Percentiles rank a stretch among this genome's conserved stretches.
phyloP scores from a whole-genome alignment of 495 filamentous ascomycete species.

The Diplogelasinospora grovesii region DNA sequence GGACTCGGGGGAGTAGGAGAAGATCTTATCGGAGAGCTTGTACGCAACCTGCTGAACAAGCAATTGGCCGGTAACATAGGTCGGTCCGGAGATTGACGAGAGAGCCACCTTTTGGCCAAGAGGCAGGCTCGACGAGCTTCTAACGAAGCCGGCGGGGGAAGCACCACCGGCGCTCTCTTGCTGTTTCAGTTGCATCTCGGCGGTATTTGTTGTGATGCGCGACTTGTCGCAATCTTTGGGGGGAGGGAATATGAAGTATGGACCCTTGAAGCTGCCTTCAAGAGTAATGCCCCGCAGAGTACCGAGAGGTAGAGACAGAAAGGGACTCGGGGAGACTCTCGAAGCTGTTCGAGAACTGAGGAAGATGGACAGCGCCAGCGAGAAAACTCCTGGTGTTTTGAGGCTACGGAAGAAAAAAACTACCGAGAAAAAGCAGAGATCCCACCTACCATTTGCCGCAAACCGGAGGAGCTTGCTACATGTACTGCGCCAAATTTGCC shows the following conservation, averaged over 20 bases:
- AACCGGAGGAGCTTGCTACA: neutral
- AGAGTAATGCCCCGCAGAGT: slow-evolving; percentile 15
- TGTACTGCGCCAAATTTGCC: slow-evolving; percentile 2
- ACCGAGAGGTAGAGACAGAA: slow-evolving; percentile 16
- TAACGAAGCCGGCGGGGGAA: slow-evolving; percentile 24
- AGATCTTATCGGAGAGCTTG: slow-evolving; percentile 88
- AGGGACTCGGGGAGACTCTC: slow-evolving; percentile 17
- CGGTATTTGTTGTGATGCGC: slow-evolving; percentile 1
- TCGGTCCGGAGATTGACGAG: slow-evolving; percentile 73
- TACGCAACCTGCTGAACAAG: slow-evolving; percentile 95
- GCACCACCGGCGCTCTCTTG: slow-evolving; percentile 18
- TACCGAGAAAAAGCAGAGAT: neutral
- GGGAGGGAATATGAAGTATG: slow-evolving; percentile 7
- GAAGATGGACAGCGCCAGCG: slow-evolving; percentile 20
- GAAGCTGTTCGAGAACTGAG: slow-evolving; percentile 17
- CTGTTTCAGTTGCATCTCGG: slow-evolving; percentile 21
- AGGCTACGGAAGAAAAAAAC: neutral
- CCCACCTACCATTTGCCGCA: neutral
- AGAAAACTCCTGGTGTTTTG: slow-evolving; percentile 7
- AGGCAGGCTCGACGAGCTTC: slow-evolving; percentile 51
- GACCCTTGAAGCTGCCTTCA: slow-evolving; percentile 15
- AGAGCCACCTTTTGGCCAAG: slow-evolving; percentile 54
- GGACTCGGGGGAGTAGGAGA: slow-evolving; percentile 88
- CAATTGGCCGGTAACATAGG: slow-evolving; percentile 84
- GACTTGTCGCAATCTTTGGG: slow-evolving; percentile 2